Percentiles rank a stretch among this genome's conserved stretches.
Conservation (phyloP, 257 asterid species). For the Ilex aquifolium region DNA sequence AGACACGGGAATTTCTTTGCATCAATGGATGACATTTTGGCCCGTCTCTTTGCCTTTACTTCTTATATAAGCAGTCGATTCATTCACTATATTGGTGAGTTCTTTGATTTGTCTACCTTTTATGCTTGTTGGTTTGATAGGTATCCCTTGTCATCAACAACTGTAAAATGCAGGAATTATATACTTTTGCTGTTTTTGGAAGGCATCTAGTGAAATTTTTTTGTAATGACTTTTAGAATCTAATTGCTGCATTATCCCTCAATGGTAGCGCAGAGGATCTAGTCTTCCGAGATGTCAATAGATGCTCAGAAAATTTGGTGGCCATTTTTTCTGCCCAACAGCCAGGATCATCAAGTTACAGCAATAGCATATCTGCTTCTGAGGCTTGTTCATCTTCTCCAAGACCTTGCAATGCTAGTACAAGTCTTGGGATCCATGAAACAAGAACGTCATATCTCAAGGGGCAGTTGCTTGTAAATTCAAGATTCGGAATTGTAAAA, state of each 20-base stretch:
- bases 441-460: constrained; percentile 25
- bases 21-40: constrained; percentile 63
- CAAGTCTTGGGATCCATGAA: constrained; percentile 25
- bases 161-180: neutral
- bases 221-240: constrained; percentile 11
- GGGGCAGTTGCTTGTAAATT: constrained; percentile 32
- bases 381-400: constrained; percentile 39
- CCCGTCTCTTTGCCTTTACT: constrained; percentile 59
- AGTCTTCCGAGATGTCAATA: constrained; percentile 42
- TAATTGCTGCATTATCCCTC: constrained; percentile 7
- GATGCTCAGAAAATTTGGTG: constrained; percentile 37
- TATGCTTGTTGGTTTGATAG: neutral
- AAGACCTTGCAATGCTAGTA: constrained; percentile 23
- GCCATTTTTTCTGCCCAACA: constrained; percentile 30
- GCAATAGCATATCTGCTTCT: constrained; percentile 21
- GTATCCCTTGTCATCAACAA: constrained; percentile 3
- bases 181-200: too few species aligned
- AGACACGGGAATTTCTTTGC: constrained; percentile 23
- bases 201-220: neutral
- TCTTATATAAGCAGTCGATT: constrained; percentile 41
- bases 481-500: constrained; percentile 47
- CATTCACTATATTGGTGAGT: constrained; percentile 61
- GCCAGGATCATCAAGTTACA: constrained; percentile 16
- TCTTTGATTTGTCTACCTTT: constrained; percentile 1
- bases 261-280: constrained; percentile 53